Conservation (phyloP, 2,329 filamentous ascomycete genomes). For the Fusarium sp. region DNA sequence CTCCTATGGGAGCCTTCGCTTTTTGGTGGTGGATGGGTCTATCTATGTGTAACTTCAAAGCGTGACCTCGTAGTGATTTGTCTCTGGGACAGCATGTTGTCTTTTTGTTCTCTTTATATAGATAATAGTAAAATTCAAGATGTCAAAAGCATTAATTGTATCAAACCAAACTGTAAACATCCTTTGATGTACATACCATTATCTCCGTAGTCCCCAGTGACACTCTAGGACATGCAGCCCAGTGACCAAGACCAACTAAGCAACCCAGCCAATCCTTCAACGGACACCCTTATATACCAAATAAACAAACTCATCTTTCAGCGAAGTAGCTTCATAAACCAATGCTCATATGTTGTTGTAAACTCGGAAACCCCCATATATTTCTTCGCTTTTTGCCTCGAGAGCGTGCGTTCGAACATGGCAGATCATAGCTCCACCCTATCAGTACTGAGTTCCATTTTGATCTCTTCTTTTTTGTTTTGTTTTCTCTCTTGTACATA, state of each 20-base stretch:
- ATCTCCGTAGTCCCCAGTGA: background rate
- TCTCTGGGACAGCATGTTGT: too few species aligned
- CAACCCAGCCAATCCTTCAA: background rate
- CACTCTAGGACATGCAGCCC: background rate
- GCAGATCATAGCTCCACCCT: too few species aligned
- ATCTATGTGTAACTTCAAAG: background rate
- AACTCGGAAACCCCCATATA: background rate
- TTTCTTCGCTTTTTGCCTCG: conserved; percentile 29
- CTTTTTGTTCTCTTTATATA: too few species aligned
- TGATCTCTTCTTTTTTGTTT: background rate
- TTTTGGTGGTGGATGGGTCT: background rate
- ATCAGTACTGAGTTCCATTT: background rate
- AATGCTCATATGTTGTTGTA: background rate
- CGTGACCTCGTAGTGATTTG: background rate
- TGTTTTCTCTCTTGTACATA: background rate
- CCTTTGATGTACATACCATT: too few species aligned
- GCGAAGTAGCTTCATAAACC: conserved; percentile 18
- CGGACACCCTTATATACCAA: background rate
- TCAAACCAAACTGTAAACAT: too few species aligned
- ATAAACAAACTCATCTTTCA: rapidly evolving
- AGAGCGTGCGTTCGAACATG: conserved; percentile 1
- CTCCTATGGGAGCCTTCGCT: conserved; percentile 11
- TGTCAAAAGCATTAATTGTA: too few species aligned
- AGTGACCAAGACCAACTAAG: background rate
- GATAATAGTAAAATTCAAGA: too few species aligned